Evolutionary conservation across 805 yeast species (phyloP), one percentile per base, ranked within the genome.

Genomic region (Tanozyma kutaoensis): DNA sequence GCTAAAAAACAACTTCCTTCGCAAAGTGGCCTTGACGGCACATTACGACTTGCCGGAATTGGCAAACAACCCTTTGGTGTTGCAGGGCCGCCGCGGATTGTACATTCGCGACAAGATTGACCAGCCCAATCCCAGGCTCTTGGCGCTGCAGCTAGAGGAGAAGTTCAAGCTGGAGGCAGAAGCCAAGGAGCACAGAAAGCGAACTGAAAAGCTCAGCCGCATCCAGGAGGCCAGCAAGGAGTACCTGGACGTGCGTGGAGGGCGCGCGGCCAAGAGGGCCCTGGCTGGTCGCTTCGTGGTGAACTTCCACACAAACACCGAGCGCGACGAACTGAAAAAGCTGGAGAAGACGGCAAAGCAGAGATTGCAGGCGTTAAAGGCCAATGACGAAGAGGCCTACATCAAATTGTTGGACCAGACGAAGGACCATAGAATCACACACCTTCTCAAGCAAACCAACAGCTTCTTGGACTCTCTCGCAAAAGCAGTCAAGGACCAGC

Each of bases 311-410:
- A 57, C 54, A 32, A 53, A 55, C 30, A 63, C 72, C 15, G 91
- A 78, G 46, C 74, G 69, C 46, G 93, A 80, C 30, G 91, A 79
- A 50, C 69, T 72, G 34, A 77, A 69, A 55, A 68, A 76, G 49
- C 52, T 76, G 34, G 91, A 80, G 50, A 72, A 70, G 46, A 79
- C 75, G 16, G 93, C 93, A n/a, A 79, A 76, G 45, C 86, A 78
- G 47, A 77, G 93, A 69, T 67, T 80, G 52, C 85, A 76, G 43
- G 91, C 91, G 16, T 69, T 80, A 61, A 78, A 76, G 50, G 80
- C 86, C 12, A 79, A 80, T 48, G 93, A 80, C 58, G 93, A 80
- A 51, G 93, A 80, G 46, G 91, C 91, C 2, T 80, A 80, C 56
- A 67, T 80, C 48, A 79, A 79, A 45, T 66, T 80, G 43, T 64